phyloP scores from a whole-genome alignment of 106 monocot genomes.

The Dioscorea dumetorum region DNA sequence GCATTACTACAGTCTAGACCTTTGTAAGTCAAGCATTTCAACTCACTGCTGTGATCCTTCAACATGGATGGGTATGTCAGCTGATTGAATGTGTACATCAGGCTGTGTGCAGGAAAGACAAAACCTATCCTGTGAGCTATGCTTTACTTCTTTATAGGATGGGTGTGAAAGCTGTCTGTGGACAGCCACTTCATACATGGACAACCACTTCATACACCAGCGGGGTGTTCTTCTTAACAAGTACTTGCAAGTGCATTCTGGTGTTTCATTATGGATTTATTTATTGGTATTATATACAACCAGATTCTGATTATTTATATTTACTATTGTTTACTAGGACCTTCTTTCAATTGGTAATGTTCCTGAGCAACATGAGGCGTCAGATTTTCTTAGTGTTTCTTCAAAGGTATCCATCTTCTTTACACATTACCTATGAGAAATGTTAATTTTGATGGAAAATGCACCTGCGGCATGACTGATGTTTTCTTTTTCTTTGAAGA shows the following conservation, averaged over 20 bases:
- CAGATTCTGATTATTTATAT: background rate
- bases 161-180: too few relatives aligned
- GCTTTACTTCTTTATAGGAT: too few relatives aligned
- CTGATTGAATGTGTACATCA: too few relatives aligned
- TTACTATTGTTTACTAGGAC: constrained; percentile 28
- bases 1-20: too few relatives aligned
- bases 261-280: background rate
- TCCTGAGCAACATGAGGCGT: constrained; percentile 98
- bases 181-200: too few relatives aligned
- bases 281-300: background rate
- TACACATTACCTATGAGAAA: too few relatives aligned
- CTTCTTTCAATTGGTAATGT: constrained; percentile 89
- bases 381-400: constrained; percentile 85
- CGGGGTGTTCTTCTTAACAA: constrained; percentile 95
- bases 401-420: constrained; percentile 56
- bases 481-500: constrained; percentile 44
- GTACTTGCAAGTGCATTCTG: constrained; percentile 71
- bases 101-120: too few relatives aligned
- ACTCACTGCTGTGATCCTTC: too few relatives aligned
- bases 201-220: constrained; percentile 90
- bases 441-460: too few relatives aligned
- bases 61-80: too few relatives aligned
- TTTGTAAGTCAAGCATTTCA: too few relatives aligned
- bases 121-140: too few relatives aligned
- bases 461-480: background rate